phyloP scores from a whole-genome alignment of 768 basidiomycete species.

The Lactifluus subvellereus region DNA sequence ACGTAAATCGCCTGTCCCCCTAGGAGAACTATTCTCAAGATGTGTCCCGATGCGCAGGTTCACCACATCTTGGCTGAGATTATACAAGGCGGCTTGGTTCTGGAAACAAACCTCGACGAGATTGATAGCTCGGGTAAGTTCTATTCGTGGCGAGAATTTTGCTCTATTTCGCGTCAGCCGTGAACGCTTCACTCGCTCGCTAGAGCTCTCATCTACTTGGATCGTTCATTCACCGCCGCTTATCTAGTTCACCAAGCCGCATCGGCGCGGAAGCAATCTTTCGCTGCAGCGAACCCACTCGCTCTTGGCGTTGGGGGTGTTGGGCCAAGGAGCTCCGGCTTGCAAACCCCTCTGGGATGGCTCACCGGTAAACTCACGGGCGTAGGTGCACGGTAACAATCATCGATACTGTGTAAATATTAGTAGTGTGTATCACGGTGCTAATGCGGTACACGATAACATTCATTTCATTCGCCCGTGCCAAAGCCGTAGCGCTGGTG shows the following conservation, averaged over 20 bases:
- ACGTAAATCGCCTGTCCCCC: background rate
- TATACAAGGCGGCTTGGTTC: constrained; percentile 91
- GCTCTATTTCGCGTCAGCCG: background rate
- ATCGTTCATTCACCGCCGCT: background rate
- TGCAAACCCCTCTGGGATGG: constrained; percentile 76
- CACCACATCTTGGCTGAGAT: constrained; percentile 95
- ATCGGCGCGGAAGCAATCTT: constrained; percentile 71
- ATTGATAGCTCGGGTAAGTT: constrained; percentile 64
- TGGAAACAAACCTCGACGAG: constrained; percentile 91
- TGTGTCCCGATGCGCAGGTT: constrained; percentile 45
- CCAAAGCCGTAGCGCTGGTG: background rate
- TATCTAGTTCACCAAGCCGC: constrained; percentile 60
- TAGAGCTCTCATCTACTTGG: background rate
- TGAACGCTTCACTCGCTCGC: background rate
- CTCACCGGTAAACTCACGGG: constrained; percentile 69
- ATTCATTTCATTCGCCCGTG: background rate
- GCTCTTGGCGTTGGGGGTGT: constrained; percentile 60
- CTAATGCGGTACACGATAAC: background rate
- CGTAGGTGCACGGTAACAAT: constrained; percentile 43
- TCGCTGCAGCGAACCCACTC: constrained; percentile 74
- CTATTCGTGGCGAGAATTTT: background rate
- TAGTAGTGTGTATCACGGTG: background rate
- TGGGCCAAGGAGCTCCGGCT: constrained; percentile 49
- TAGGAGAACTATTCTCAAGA: background rate
- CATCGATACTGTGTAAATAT: background rate